Percentiles rank a stretch among this genome's conserved stretches.
These are phyloP conservation scores for Saccharomyces hybrid DNA, from an alignment of 1,139 yeast species.

Conservation along the genomic window DNA sequence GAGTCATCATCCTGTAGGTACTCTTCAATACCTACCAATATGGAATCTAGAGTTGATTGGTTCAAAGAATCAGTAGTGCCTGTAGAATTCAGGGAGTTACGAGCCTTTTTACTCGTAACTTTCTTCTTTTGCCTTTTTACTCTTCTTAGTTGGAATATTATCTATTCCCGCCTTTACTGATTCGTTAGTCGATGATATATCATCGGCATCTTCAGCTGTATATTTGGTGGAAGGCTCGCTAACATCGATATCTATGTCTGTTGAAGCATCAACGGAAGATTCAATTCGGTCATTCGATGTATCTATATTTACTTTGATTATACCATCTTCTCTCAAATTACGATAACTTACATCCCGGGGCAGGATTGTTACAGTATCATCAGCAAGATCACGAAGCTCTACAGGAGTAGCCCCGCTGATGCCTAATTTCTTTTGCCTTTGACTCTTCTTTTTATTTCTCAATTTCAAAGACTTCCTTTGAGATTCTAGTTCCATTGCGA, in stretches of 20 bases:
- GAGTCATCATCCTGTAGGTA: slow-evolving; percentile 7
- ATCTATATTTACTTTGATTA: background rate
- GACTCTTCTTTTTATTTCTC: background rate
- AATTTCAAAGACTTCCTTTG: background rate
- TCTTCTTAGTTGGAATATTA: background rate
- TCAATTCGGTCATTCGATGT: background rate
- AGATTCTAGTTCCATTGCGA: background rate
- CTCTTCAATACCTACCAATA: slow-evolving; percentile 15
- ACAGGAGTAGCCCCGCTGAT: background rate
- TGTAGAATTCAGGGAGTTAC: background rate
- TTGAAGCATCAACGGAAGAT: background rate
- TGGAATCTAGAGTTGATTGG: slow-evolving; percentile 7
- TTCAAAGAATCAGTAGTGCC: background rate
- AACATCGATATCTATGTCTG: background rate
- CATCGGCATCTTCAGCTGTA: background rate
- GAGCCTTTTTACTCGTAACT: slow-evolving; percentile 7
- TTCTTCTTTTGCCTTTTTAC: slow-evolving; percentile 4
- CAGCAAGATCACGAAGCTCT: background rate
- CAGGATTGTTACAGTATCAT: background rate
- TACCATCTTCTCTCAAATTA: background rate
- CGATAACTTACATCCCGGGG: background rate
- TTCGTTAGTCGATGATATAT: slow-evolving; percentile 2
- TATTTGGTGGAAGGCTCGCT: background rate
- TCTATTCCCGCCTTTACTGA: background rate
- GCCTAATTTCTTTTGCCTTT: background rate